Conservation (phyloP, 2,329 filamentous ascomycete species). For the Trichoderma harzianum region DNA sequence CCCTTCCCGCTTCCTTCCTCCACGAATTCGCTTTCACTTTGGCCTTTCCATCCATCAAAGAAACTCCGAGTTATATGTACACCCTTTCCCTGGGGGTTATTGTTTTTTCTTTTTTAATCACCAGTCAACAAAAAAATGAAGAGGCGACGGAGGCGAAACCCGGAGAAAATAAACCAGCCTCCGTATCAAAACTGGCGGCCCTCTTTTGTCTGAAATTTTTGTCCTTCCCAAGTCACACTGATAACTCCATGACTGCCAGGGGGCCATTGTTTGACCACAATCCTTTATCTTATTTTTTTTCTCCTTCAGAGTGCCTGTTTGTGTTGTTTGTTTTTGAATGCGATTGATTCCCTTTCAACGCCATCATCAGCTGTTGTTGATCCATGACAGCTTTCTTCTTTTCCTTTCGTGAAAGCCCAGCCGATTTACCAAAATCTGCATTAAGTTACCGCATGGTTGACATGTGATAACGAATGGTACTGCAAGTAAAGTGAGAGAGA, state of each 20-base stretch:
- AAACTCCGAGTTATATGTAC: conserved; percentile 7
- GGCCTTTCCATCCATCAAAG: not conserved
- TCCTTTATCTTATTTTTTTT: not conserved
- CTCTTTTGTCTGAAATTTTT: not conserved
- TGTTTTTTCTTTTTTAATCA: not conserved
- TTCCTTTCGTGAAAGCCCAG: not conserved
- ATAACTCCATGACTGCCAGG: conserved; percentile 4
- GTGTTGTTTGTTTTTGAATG: not conserved
- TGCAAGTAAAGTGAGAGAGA: not conserved
- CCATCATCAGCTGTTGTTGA: conserved; percentile 18
- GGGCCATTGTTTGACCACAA: not conserved
- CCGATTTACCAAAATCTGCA: not conserved
- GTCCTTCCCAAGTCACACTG: not conserved
- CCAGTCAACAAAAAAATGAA: not conserved
- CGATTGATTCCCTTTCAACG: not conserved
- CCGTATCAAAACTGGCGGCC: not conserved
- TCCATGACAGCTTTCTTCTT: conserved; percentile 19
- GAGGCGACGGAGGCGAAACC: not conserved
- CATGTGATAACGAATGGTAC: not conserved
- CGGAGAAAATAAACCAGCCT: not conserved
- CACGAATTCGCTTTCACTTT: not conserved
- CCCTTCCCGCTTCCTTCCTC: not conserved
- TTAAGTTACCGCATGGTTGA: conserved; percentile 9
- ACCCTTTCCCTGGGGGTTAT: not conserved
- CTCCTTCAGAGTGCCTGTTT: not conserved